A percentile compares a stretch with the other conserved stretches of the same genome.
These are phyloP conservation scores for Trichophyton mentagrophytes DNA, from an alignment of 2,329 filamentous ascomycete species.

Conservation along the genomic window DNA sequence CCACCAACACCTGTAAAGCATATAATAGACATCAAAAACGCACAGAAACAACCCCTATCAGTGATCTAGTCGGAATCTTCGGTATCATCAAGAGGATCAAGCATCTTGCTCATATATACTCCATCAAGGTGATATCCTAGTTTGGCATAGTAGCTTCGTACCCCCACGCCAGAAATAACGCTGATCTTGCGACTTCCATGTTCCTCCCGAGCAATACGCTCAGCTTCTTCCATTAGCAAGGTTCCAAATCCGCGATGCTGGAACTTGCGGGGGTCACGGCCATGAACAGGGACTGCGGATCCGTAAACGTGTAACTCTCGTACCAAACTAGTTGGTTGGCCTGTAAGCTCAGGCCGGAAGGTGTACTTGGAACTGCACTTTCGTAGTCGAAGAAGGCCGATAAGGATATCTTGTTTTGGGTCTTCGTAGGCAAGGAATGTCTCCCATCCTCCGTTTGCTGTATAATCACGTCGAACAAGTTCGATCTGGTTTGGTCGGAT, in stretches of 20 bases:
- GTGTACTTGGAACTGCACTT: constrained; percentile 89
- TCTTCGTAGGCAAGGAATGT: constrained; percentile 97
- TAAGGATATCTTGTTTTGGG: constrained; percentile 94
- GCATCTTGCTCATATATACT: constrained; percentile 55
- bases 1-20: neutral
- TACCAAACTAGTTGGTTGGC: constrained; percentile 82
- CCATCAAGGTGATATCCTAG: constrained; percentile 90
- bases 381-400: constrained; percentile 73
- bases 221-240: constrained; percentile 92
- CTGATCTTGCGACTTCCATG: constrained; percentile 90
- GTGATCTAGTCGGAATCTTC: neutral
- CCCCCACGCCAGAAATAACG: constrained; percentile 95
- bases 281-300: constrained; percentile 92
- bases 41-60: neutral
- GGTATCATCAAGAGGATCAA: constrained; percentile 27
- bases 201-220: constrained; percentile 86
- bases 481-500: constrained; percentile 94
- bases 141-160: constrained; percentile 86
- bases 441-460: constrained; percentile 94
- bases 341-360: constrained; percentile 72
- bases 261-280: constrained; percentile 87
- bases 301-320: constrained; percentile 95
- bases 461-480: constrained; percentile 84
- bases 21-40: neutral
- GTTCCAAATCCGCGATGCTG: constrained; percentile 98